These are phyloP conservation scores for Picea sitchensis DNA, from an alignment of 75 land plant genomes.

Conservation along the genomic window DNA sequence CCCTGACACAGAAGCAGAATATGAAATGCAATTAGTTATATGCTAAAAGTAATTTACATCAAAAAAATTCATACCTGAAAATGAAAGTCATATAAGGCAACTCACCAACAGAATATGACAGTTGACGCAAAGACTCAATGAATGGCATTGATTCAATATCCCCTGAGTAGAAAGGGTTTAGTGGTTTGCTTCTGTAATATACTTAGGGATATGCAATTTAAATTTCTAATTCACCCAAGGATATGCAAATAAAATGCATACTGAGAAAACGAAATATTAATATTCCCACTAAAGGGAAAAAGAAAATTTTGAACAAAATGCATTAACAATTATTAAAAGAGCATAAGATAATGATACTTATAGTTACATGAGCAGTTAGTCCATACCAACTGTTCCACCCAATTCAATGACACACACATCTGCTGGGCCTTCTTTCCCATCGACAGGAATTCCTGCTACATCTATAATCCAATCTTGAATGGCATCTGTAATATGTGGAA, in stretches of 20 bases:
- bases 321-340: background rate
- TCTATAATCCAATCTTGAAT: slow-evolving; percentile 53
- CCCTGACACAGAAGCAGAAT: slow-evolving; percentile 16
- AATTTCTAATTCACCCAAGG: background rate
- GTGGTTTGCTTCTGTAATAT: background rate
- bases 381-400: slow-evolving; percentile 62
- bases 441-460: slow-evolving; percentile 50
- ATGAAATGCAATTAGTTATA: background rate
- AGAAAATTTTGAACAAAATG: background rate
- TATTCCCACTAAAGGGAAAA: background rate
- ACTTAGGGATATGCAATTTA: background rate
- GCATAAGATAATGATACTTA: background rate
- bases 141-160: slow-evolving; percentile 99
- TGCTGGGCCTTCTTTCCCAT: slow-evolving; percentile 51
- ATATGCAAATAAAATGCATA: background rate
- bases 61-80: background rate
- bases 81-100: background rate
- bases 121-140: slow-evolving; percentile 82
- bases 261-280: background rate
- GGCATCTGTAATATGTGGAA: slow-evolving; percentile 59
- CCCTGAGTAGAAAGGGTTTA: slow-evolving; percentile 36
- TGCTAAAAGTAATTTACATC: background rate
- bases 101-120: slow-evolving; percentile 58
- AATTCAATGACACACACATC: slow-evolving; percentile 69
- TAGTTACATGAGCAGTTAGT: background rate